Evolutionary conservation across 768 basidiomycete species (phyloP).

Genomic region (Auricularia sp.): DNA sequence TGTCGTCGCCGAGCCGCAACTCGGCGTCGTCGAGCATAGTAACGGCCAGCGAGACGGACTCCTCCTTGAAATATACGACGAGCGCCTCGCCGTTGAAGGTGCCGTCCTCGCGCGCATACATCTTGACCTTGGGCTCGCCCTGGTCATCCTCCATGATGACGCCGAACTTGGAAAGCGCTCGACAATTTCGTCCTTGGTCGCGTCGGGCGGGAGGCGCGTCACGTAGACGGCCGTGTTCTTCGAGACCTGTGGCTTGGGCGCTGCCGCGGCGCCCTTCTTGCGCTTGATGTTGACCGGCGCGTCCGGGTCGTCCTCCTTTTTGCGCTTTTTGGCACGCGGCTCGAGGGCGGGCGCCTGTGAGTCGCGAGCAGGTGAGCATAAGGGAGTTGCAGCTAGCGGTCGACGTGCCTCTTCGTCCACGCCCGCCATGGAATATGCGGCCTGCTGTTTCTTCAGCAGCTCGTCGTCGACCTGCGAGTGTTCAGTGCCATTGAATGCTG

Average conservation of each 20-base stretch:
- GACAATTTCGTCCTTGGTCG: constrained; percentile 64
- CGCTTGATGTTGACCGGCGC: constrained; percentile 67
- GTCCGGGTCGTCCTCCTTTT: constrained; percentile 63
- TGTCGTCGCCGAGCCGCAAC: constrained; percentile 68
- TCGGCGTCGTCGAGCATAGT: constrained; percentile 88
- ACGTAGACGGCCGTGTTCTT: constrained; percentile 93
- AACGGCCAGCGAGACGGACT: constrained; percentile 78
- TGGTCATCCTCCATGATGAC: constrained; percentile 86
- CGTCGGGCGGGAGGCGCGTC: constrained; percentile 67
- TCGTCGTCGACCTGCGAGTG: constrained; percentile 74
- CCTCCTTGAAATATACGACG: constrained; percentile 95
- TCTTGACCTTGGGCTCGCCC: constrained; percentile 89
- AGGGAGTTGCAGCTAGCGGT: constrained; percentile 10
- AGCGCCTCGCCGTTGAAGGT: constrained; percentile 88
- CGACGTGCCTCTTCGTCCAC: constrained; percentile 82
- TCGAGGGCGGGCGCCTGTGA: constrained; percentile 62
- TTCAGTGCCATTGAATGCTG: neutral
- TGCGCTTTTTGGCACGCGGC: constrained; percentile 69
- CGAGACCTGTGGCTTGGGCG: constrained; percentile 39
- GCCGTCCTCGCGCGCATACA: constrained; percentile 85
- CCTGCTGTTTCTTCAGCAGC: constrained; percentile 79
- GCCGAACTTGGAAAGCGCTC: constrained; percentile 87
- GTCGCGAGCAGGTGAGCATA: constrained; percentile 13
- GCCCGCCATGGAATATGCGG: constrained; percentile 83
- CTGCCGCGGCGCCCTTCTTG: constrained; percentile 45